phyloP scores from a whole-genome alignment of 2,329 filamentous ascomycete genomes.

The Dothideomycetes sp. region DNA sequence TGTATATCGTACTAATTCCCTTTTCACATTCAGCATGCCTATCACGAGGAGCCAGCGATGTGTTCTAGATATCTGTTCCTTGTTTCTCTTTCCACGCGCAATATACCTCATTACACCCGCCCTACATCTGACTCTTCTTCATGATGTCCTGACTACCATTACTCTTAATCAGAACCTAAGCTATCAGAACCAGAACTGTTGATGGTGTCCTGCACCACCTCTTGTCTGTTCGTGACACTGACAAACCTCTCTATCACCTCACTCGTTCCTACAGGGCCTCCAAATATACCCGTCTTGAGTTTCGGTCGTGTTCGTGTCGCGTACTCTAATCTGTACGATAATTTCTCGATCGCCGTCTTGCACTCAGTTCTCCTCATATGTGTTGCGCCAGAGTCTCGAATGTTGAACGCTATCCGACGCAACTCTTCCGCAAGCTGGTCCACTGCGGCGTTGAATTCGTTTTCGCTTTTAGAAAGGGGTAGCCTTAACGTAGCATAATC shows the following conservation, averaged over 20 bases:
- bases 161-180: too few species aligned
- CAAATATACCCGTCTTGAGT: constrained; percentile 25
- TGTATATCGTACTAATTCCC: background rate
- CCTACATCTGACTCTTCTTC: constrained; percentile 1
- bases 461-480: constrained; percentile 27
- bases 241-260: constrained; percentile 24
- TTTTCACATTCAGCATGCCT: constrained; percentile 3
- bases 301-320: constrained; percentile 54
- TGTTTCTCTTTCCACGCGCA: constrained; percentile 4
- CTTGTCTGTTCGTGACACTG: constrained; percentile 9
- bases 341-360: constrained; percentile 64
- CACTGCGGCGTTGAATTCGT: constrained; percentile 59
- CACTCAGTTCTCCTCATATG: constrained; percentile 65
- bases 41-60: constrained; percentile 7
- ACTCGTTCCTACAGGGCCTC: constrained; percentile 28
- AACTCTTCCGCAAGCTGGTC: constrained; percentile 57
- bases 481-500: background rate
- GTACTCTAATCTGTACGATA: constrained; percentile 65
- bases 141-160: background rate
- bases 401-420: constrained; percentile 48
- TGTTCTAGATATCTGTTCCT: constrained; percentile 11
- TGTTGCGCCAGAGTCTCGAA: constrained; percentile 65
- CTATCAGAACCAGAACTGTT: constrained; percentile 1
- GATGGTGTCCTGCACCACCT: background rate
- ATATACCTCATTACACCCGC: constrained; percentile 10